A percentile compares a stretch with the other conserved stretches of the same genome.
These are phyloP conservation scores for Cruciata laevipes DNA, from an alignment of 257 asterid species.

Conservation along the genomic window DNA sequence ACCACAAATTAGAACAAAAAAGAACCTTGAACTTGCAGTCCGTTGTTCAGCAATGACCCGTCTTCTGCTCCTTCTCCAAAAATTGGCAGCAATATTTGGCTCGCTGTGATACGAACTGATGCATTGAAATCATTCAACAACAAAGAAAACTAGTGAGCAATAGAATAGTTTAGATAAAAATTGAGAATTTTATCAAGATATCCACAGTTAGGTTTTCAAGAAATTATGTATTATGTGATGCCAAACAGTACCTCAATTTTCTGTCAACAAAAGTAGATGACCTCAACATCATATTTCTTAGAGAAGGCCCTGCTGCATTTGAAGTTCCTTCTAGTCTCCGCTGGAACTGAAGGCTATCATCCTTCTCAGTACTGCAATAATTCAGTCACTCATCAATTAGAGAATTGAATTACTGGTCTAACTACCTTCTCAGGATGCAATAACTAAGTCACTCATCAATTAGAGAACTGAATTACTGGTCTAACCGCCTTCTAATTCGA, in stretches of 20 bases:
- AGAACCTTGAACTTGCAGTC: slow-evolving; percentile 96
- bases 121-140: slow-evolving; percentile 25
- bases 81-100: slow-evolving; percentile 79
- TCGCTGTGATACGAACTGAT: slow-evolving; percentile 86
- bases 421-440: slow-evolving; percentile 10
- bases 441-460: slow-evolving; percentile 4
- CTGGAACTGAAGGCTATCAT: slow-evolving; percentile 62
- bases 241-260: slow-evolving; percentile 57
- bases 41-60: slow-evolving; percentile 78
- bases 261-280: slow-evolving; percentile 67
- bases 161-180: background rate
- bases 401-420: slow-evolving; percentile 14
- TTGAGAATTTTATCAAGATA: background rate
- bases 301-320: slow-evolving; percentile 74
- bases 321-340: slow-evolving; percentile 67
- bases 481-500: background rate
- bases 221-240: slow-evolving; percentile 8
- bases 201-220: slow-evolving; percentile 5
- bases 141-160: slow-evolving; percentile 13
- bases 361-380: slow-evolving; percentile 70
- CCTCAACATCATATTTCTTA: slow-evolving; percentile 77
- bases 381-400: slow-evolving; percentile 4
- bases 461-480: slow-evolving; percentile 14
- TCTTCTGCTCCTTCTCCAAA: slow-evolving; percentile 96
- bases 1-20: slow-evolving; percentile 19